phyloP scores from a whole-genome alignment of 2,329 filamentous ascomycete species.

The Chaetomium globosum region DNA sequence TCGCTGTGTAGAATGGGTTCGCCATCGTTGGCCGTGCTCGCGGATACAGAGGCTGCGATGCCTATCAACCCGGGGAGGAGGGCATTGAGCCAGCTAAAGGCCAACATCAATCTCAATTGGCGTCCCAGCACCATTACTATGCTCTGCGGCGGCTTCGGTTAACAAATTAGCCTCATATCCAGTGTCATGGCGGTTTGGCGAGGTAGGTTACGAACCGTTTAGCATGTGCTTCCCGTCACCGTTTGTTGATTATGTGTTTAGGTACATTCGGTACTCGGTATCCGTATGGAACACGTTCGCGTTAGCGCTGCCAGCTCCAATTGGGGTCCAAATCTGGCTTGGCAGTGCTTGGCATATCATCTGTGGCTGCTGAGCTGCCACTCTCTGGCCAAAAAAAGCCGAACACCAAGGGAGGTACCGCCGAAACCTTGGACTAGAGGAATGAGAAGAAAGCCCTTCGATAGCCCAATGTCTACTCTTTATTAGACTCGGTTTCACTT shows the following conservation, averaged over 20 bases:
- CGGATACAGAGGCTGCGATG: not conserved
- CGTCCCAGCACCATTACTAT: constrained; percentile 29
- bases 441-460: no score
- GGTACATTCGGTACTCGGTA: no score
- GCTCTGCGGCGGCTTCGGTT: constrained; percentile 12
- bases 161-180: not conserved
- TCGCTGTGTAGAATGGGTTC: constrained; percentile 52
- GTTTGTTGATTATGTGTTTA: not conserved
- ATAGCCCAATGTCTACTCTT: no score
- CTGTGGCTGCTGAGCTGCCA: not conserved
- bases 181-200: constrained; percentile 19
- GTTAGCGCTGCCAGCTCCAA: constrained; percentile 19
- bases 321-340: constrained; percentile 7
- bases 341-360: constrained; percentile 5
- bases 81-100: constrained; percentile 35
- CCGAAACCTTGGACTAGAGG: no score
- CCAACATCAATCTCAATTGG: constrained; percentile 39
- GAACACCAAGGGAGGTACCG: no score
- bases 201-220: not conserved
- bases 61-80: constrained; percentile 28
- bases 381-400: no score
- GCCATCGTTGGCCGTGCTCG: constrained; percentile 32
- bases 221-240: not conserved
- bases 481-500: no score
- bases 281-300: constrained; percentile 29